phyloP scores from a whole-genome alignment of 2,329 filamentous ascomycete genomes.

The Monosporascus sp. region DNA sequence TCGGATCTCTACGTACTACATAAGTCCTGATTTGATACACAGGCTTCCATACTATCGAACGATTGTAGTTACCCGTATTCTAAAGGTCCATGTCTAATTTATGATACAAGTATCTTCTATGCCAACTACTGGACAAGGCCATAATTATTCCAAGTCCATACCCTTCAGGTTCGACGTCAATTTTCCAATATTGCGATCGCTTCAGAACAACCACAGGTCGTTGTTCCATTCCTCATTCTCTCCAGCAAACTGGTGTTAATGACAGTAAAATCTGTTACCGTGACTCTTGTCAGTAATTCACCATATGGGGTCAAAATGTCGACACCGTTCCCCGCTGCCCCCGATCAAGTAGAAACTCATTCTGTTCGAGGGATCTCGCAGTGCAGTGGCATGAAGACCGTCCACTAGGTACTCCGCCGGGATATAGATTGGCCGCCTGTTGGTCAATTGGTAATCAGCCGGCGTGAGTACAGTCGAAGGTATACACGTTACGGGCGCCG shows the following conservation, averaged over 20 bases:
- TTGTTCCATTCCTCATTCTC: neutral
- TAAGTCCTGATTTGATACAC: too few relatives aligned
- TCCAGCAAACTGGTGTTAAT: slow-evolving; percentile 5
- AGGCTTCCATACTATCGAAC: neutral
- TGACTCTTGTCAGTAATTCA: neutral
- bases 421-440: neutral
- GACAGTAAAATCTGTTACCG: neutral
- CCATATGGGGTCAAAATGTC: neutral
- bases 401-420: neutral
- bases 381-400: neutral
- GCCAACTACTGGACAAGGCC: too few relatives aligned
- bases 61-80: neutral
- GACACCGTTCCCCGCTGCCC: neutral
- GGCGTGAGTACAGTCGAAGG: neutral
- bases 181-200: neutral
- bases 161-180: neutral
- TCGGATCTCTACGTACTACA: too few relatives aligned
- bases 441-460: neutral
- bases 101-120: too few relatives aligned
- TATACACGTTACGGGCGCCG: too few relatives aligned
- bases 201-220: neutral
- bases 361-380: neutral
- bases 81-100: too few relatives aligned
- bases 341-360: neutral
- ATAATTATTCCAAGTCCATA: neutral